Base-by-base conservation (phyloP, 768 basidiomycete species). In the Psilocybe cubensis region DNA sequence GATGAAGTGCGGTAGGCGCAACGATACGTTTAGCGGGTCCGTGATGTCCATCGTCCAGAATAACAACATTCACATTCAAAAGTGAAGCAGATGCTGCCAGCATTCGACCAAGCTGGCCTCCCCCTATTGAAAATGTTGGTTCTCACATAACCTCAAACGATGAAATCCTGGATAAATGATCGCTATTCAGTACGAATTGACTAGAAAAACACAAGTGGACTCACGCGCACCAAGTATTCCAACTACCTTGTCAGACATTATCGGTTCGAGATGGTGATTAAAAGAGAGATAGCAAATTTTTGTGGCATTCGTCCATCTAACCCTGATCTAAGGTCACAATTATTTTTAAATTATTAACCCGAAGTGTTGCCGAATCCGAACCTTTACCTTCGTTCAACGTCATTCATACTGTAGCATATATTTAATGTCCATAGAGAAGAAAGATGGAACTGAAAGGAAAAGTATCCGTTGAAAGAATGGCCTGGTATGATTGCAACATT, bases 91-190 rank as follows among this genome's bases (percentile, higher is more conserved):
- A 87, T 28, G 88, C 88, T 3, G 89, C 92, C 12, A 99, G 83
- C 97, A 99, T 99, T 21, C 96, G 93, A 23, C 96, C 96, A 23
- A 99, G 85, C 74, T 98, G 96, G 60, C 96, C 96, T 33, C 97
- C 97, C 60, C 96, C 96, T 96, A 62, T 48, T 35, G 43, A 69
- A 65, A 59, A 53, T 41, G 57, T 60, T 49, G 50, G 42, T 47
- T 54, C 60, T 56, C 21, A 58, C 54, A 50, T 47, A 52, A 28
- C 42, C 17, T 51, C 57, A 43, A 45, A 27, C 43, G 29, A 46
- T 35, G 53, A 44, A 48, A 62, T 41, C 59, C 21, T 52, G 55
- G 56, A 55, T 56, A 52, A 46, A 46, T 54, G 42, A 49, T 27
- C 14, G 4, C 40, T 53, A 23, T 29, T 48, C 31, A 54, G 60